Conservation (phyloP, 768 basidiomycete species). For the Coprinopsis marcescibilis region DNA sequence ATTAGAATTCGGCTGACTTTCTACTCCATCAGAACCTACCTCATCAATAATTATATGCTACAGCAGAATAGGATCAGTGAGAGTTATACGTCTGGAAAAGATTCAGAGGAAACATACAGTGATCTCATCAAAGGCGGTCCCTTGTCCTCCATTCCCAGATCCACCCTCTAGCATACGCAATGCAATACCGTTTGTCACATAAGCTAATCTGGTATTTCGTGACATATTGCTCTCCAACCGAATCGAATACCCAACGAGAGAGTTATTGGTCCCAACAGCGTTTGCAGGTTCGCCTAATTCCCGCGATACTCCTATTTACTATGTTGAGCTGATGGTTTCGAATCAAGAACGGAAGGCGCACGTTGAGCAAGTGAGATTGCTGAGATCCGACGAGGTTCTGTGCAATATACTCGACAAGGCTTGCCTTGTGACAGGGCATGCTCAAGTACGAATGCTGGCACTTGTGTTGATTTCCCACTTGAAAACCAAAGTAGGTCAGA, state of each 20-base stretch:
- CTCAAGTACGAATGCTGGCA: conserved; percentile 91
- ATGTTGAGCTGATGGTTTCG: conserved; percentile 3
- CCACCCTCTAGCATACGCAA: conserved; percentile 94
- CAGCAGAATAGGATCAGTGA: conserved; percentile 5
- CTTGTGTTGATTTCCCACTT: conserved; percentile 96
- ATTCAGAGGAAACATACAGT: conserved; percentile 52
- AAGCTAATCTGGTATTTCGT: conserved; percentile 71
- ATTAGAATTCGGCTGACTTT: background rate
- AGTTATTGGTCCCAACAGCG: conserved; percentile 66
- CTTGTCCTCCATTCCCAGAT: conserved; percentile 58
- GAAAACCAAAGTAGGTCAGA: conserved; percentile 7
- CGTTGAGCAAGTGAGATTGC: conserved; percentile 94
- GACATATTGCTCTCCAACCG: conserved; percentile 85
- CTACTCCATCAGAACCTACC: conserved; percentile 30
- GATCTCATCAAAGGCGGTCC: conserved; percentile 87
- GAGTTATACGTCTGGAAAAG: background rate
- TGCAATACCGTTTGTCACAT: conserved; percentile 92
- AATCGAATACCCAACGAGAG: conserved; percentile 92
- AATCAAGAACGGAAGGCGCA: conserved; percentile 13
- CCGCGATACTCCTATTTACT: conserved; percentile 60
- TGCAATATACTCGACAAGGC: conserved; percentile 88
- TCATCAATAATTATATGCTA: conserved; percentile 97
- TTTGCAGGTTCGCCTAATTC: conserved; percentile 86
- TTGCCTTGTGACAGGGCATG: conserved; percentile 76
- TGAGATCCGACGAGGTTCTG: conserved; percentile 92